Percentiles rank a stretch among this genome's conserved stretches.
Evolutionary conservation across 495 filamentous ascomycete genomes (phyloP).

Genomic region (Pseudomonodictys pantanalensis): DNA sequence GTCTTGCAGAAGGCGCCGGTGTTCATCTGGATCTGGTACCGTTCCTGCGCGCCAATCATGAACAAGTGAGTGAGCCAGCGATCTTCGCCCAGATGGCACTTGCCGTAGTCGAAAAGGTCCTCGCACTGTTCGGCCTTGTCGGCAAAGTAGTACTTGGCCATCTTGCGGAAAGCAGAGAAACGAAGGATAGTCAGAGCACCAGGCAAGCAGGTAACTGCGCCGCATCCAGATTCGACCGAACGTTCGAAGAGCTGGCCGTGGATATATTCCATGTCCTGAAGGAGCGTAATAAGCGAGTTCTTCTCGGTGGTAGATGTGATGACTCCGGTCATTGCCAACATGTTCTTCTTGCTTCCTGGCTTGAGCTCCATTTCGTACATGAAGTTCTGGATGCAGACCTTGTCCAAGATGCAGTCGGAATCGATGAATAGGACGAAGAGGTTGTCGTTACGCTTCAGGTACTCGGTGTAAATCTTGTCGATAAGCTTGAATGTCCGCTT

Average conservation of each 20-base stretch:
- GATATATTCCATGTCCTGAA: constrained; percentile 98
- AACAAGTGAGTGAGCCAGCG: constrained; percentile 97
- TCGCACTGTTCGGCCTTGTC: constrained; percentile 96
- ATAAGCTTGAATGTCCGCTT: constrained; percentile 94
- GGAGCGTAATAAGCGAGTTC: constrained; percentile 81
- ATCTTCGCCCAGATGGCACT: constrained; percentile 94
- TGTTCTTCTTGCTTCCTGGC: constrained; percentile 85
- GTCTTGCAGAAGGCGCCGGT: constrained; percentile 98
- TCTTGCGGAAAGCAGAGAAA: constrained; percentile 92
- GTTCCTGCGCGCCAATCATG: constrained; percentile 93
- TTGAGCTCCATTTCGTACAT: constrained; percentile 99
- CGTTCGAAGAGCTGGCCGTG: constrained; percentile 97
- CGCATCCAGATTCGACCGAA: constrained; percentile 93
- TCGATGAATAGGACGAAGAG: constrained; percentile 97
- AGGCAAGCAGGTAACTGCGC: constrained; percentile 91
- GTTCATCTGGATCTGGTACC: constrained; percentile 96
- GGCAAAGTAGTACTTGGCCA: constrained; percentile 99
- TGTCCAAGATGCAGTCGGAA: constrained; percentile 94
- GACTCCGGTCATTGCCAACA: constrained; percentile 98
- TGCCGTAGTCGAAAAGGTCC: constrained; percentile 94
- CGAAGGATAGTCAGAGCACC: constrained; percentile 92
- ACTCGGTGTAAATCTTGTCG: constrained; percentile 87
- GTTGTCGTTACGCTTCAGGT: constrained; percentile 84
- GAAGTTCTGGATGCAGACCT: constrained; percentile 92
- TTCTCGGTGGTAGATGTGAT: constrained; percentile 93